These are phyloP conservation scores for Nematocida sp. DNA, from an alignment of 371 early-diverging fungal species.

Conservation along the genomic window DNA sequence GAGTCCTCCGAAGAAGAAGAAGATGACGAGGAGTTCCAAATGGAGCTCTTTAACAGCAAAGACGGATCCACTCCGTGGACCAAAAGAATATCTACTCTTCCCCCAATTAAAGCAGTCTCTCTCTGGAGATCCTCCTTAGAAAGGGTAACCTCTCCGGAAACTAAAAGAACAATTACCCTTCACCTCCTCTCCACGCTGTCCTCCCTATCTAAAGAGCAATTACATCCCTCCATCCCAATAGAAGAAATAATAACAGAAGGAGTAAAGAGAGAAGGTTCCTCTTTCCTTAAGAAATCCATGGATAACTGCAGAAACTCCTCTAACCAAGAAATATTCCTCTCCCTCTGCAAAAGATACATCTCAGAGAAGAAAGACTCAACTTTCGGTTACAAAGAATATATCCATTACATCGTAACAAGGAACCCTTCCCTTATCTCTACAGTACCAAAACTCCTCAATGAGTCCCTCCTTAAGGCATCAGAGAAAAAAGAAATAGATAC, in stretches of 20 bases:
- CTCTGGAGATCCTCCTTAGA: constrained; percentile 8
- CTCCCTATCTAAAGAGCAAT: background rate
- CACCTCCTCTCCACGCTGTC: background rate
- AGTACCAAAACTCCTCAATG: background rate
- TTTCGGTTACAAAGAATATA: constrained; percentile 41
- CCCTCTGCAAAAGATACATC: constrained; percentile 7
- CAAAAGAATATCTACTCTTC: constrained; percentile 22
- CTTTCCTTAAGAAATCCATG: constrained; percentile 29
- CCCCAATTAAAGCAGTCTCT: background rate
- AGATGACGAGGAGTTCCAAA: constrained; percentile 37
- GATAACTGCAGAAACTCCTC: constrained; percentile 7
- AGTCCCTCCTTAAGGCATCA: constrained; percentile 10
- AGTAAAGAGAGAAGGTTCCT: constrained; percentile 24
- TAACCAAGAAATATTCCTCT: background rate
- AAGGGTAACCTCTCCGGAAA: constrained; percentile 9
- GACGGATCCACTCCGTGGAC: constrained; percentile 22
- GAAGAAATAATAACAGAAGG: constrained; percentile 18
- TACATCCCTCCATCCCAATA: background rate
- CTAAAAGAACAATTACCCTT: constrained; percentile 8
- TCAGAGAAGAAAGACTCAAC: constrained; percentile 32
- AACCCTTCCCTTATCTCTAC: background rate
- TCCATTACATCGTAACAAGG: background rate
- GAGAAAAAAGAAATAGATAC: constrained; percentile 34
- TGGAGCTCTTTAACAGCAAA: constrained; percentile 52
- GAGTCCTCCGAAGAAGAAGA: background rate